Percentiles rank a stretch among this genome's conserved stretches.
Conservation (phyloP, 2,329 filamentous ascomycete species). For the Penicillium sp. region DNA sequence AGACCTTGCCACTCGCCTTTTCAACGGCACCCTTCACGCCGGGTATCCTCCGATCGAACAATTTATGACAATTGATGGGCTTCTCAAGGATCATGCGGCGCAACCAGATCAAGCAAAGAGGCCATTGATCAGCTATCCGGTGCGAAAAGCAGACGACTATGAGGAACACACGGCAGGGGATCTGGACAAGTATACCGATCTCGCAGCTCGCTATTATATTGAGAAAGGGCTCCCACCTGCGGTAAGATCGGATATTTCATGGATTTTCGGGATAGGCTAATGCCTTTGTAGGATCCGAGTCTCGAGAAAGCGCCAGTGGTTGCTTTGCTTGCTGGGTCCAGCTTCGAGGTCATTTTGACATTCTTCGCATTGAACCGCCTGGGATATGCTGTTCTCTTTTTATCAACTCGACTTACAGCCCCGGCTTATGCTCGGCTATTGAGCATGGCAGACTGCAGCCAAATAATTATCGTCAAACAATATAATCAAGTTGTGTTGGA, state of each 20-base stretch:
- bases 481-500: conserved; percentile 20
- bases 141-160: conserved; percentile 17
- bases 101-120: conserved; percentile 12
- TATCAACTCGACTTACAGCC: conserved; percentile 56
- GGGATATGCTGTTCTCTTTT: conserved; percentile 56
- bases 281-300: conserved; percentile 25
- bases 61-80: conserved; percentile 22
- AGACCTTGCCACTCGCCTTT: conserved; percentile 19
- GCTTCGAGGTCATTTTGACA: conserved; percentile 57
- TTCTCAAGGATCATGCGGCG: conserved; percentile 20
- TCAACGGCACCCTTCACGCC: conserved; percentile 24
- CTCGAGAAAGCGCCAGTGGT: conserved; percentile 40
- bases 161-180: conserved; percentile 22
- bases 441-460: conserved; percentile 39
- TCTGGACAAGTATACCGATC: conserved; percentile 23
- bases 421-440: conserved; percentile 53
- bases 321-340: conserved; percentile 55
- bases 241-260: conserved; percentile 3
- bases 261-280: neutral
- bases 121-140: conserved; percentile 22
- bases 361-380: conserved; percentile 56
- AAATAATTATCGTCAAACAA: conserved; percentile 19
- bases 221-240: conserved; percentile 16
- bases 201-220: conserved; percentile 21
- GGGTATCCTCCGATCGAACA: conserved; percentile 18